Percentiles rank a stretch among this genome's conserved stretches.
These are phyloP conservation scores for Stagonosporopsis tanaceti DNA, from an alignment of 2,329 filamentous ascomycete species.

Conservation along the genomic window DNA sequence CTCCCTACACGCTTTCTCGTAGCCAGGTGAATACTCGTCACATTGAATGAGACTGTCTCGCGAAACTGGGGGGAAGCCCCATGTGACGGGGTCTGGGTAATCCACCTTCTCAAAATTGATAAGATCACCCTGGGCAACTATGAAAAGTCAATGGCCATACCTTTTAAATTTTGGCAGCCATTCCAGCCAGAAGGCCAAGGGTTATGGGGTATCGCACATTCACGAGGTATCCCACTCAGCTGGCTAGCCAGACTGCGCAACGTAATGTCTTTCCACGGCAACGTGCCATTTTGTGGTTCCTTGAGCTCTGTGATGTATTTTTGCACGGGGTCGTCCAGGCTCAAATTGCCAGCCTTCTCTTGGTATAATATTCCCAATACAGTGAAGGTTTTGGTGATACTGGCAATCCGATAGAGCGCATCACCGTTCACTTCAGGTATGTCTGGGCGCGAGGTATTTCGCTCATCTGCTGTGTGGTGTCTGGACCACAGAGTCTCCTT, in stretches of 20 bases:
- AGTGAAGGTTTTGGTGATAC: constrained; percentile 48
- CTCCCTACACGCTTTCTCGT: constrained; percentile 39
- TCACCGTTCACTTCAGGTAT: constrained; percentile 47
- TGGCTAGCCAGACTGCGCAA: constrained; percentile 54
- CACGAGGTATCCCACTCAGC: constrained; percentile 52
- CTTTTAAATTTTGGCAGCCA: constrained; percentile 28
- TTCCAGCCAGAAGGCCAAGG: not conserved
- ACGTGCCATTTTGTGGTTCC: constrained; percentile 37
- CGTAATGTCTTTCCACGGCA: constrained; percentile 54
- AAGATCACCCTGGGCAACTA: constrained; percentile 42
- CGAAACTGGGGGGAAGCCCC: constrained; percentile 49
- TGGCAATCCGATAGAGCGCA: constrained; percentile 53
- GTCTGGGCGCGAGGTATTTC: constrained; percentile 49
- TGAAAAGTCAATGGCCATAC: constrained; percentile 34
- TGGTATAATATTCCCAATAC: constrained; percentile 44
- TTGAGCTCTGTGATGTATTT: constrained; percentile 45
- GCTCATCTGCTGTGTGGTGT: constrained; percentile 49
- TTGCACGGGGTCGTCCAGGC: constrained; percentile 44
- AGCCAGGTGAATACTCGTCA: constrained; percentile 46
- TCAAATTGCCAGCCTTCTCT: constrained; percentile 45
- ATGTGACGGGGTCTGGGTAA: constrained; percentile 11
- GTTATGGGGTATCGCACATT: constrained; percentile 37
- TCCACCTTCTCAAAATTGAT: constrained; percentile 28
- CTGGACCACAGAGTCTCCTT: constrained; percentile 50
- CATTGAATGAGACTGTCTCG: constrained; percentile 44